A percentile compares a stretch with the other conserved stretches of the same genome.
These are phyloP conservation scores for Aspergillus bombycis DNA, from an alignment of 2,329 filamentous ascomycete genomes.

Conservation along the genomic window DNA sequence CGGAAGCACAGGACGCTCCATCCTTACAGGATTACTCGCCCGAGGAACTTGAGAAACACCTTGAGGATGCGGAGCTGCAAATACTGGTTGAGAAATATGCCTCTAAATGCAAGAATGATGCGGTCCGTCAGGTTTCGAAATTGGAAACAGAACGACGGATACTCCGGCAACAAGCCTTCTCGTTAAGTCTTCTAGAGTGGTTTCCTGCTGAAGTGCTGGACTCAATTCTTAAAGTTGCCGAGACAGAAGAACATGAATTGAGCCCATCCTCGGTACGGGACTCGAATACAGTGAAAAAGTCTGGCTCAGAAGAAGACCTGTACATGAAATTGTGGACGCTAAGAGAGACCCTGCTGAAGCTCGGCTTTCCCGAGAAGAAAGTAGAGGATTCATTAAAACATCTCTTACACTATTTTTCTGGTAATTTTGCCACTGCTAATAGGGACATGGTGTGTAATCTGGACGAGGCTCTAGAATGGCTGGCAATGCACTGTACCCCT, in stretches of 20 bases:
- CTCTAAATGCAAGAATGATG: constrained; percentile 77
- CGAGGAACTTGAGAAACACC: constrained; percentile 85
- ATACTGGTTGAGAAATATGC: constrained; percentile 82
- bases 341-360: constrained; percentile 68
- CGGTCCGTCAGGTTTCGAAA: constrained; percentile 72
- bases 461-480: constrained; percentile 86
- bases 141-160: constrained; percentile 85
- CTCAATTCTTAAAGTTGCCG: constrained; percentile 69
- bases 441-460: constrained; percentile 80
- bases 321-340: constrained; percentile 83
- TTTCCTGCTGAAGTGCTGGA: constrained; percentile 77
- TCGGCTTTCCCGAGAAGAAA: constrained; percentile 68
- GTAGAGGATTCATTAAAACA: constrained; percentile 67
- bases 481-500: constrained; percentile 73
- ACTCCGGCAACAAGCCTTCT: constrained; percentile 76
- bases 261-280: constrained; percentile 33
- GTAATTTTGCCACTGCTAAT: constrained; percentile 54
- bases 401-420: constrained; percentile 68
- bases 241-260: constrained; percentile 45
- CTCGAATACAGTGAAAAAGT: constrained; percentile 36
- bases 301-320: constrained; percentile 73
- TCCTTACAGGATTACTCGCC: constrained; percentile 66
- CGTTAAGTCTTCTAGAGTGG: constrained; percentile 76
- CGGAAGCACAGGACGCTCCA: constrained; percentile 23
- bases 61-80: constrained; percentile 90